Evolutionary conservation across 1,284 basidiomycete genomes (phyloP), one percentile per base, ranked within the genome.

Genomic region (Sutorius eximius): DNA sequence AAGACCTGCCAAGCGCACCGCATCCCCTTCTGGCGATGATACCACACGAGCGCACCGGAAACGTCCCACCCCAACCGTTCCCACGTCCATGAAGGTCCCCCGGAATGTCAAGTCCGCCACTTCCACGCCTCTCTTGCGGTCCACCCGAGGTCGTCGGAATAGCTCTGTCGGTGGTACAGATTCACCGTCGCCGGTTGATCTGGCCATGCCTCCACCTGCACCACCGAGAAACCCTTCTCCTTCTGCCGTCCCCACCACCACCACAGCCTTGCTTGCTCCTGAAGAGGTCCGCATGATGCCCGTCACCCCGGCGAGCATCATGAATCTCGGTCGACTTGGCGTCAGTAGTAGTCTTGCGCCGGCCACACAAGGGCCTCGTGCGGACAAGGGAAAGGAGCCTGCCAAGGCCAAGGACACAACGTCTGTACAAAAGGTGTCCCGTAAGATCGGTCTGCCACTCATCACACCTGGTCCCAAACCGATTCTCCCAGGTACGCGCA

Each of bases 291-390:
- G 77, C 24, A 75, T 93, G 45, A 82, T 82, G 11, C 93, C 92
- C 6, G 90, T 92, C 50, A 95, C 93, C 0, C 92, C 93, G 0
- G 87, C 91, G 1, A 89, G 82, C 58, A 85, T 95, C 62, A 91
- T 95, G 89, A 93, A 93, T 59, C 78, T 95, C 16, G 86, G 85
- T 3, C 73, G 80, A 38, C 66, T 86, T 16, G 82, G 82, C 8
- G 75, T 81, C 44, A 78, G 77, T 46, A 78, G 76, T 55, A 74
- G 77, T 38, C 67, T 80, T 20, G 62, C 65, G 1, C 69, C 75
- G 13, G 65, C 61, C 29, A 47, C 60, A 27, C 58, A 66, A 29
- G 41, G 51, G 15, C 54, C 66, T 45, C 59, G 49, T 11, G 52
- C 55, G 44, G 64, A 67, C 43, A 70, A 68, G 41, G 67, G 61